Conservation (phyloP, 2,329 filamentous ascomycete genomes). For the Ophiostoma sp. region DNA sequence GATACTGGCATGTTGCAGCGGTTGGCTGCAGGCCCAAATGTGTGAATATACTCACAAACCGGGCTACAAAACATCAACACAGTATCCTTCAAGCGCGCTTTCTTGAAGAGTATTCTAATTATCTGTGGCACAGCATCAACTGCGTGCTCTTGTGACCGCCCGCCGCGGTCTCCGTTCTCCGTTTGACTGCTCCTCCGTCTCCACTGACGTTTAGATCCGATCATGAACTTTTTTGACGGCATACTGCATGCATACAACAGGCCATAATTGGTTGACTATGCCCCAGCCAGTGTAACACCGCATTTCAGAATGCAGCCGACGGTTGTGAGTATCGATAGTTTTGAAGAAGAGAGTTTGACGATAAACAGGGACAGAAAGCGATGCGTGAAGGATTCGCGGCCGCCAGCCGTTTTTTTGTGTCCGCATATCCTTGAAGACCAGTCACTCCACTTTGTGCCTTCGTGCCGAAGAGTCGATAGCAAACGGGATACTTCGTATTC, state of each 20-base stretch:
- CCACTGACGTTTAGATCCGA: not conserved
- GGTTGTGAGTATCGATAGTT: not conserved
- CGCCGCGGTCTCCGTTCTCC: not conserved
- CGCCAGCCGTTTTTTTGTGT: not conserved
- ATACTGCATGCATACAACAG: not conserved
- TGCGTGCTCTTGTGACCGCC: not conserved
- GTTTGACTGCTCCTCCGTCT: not conserved
- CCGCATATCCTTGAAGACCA: not conserved
- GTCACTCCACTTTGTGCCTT: not conserved
- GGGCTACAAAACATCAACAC: not conserved
- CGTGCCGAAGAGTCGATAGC: not conserved
- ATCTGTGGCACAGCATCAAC: not conserved
- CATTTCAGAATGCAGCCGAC: not conserved
- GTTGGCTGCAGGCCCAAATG: not conserved
- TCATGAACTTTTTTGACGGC: not conserved
- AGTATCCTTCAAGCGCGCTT: not conserved
- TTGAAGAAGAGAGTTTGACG: not conserved
- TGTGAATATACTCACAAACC: not conserved
- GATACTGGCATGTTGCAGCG: not conserved
- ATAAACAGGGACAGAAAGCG: not conserved
- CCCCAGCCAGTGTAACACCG: not conserved
- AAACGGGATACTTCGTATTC: not conserved
- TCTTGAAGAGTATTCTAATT: not conserved
- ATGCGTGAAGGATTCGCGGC: not conserved
- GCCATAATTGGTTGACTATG: not conserved